A percentile compares a stretch with the other conserved stretches of the same genome.
Conservation (phyloP, 495 filamentous ascomycete species). For the Cetradonia linearis region DNA sequence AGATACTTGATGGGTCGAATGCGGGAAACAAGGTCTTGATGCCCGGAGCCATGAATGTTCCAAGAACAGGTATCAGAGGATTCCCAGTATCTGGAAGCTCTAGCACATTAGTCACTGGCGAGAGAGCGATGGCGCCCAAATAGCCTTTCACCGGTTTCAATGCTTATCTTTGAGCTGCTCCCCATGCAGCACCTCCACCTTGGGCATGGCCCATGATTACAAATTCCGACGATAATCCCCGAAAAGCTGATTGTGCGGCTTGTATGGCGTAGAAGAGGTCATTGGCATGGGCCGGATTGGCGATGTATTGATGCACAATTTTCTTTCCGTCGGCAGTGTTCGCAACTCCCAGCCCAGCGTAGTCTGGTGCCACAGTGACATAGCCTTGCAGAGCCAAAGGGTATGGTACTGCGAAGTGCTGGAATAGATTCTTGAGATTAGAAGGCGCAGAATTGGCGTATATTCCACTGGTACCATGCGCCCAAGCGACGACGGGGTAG, state of each 20-base stretch:
- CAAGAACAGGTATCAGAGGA: conserved; percentile 20
- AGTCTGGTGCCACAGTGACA: conserved; percentile 45
- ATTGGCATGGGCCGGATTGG: conserved; percentile 23
- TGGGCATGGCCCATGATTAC: conserved; percentile 37
- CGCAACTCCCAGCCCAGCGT: conserved; percentile 42
- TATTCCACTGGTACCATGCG: conserved; percentile 43
- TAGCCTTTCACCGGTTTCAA: conserved; percentile 27
- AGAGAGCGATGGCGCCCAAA: conserved; percentile 31
- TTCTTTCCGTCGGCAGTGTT: conserved; percentile 28
- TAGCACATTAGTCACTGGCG: conserved; percentile 26
- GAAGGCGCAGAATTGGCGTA: conserved; percentile 36
- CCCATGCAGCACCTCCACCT: conserved; percentile 36
- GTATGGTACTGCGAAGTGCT: conserved; percentile 37
- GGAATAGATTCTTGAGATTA: conserved; percentile 36
- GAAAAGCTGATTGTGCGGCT: conserved; percentile 32
- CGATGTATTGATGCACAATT: conserved; percentile 36
- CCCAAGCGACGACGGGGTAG: conserved; percentile 41
- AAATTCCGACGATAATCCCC: conserved; percentile 28
- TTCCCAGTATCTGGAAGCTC: conserved; percentile 7
- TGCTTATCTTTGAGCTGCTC: conserved; percentile 31
- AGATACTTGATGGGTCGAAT: conserved; percentile 20
- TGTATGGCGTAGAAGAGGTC: conserved; percentile 34
- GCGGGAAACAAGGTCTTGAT: neutral
- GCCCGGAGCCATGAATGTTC: conserved; percentile 14
- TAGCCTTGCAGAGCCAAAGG: conserved; percentile 39